Percentiles rank a stretch among this genome's conserved stretches.
These are phyloP conservation scores for Geotrichum carabidarum DNA, from an alignment of 1,139 yeast genomes.

Conservation along the genomic window DNA sequence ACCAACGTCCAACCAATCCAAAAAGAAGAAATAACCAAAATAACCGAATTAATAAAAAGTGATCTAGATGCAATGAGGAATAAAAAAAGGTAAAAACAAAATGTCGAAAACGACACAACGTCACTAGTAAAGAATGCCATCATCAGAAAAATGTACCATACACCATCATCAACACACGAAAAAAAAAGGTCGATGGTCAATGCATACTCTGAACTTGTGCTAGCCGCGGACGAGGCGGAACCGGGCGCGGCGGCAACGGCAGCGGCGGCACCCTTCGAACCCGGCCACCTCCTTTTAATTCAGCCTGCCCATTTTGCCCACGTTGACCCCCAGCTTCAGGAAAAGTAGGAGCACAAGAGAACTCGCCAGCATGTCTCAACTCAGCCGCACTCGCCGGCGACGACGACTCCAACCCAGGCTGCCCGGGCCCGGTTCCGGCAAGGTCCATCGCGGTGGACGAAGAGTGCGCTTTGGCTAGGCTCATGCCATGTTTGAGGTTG, in stretches of 20 bases:
- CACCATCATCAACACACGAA: too few species aligned
- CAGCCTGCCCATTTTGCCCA: too few species aligned
- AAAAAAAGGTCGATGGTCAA: too few species aligned
- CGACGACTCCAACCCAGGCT: too few species aligned
- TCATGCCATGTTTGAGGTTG: not conserved
- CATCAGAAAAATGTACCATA: too few species aligned
- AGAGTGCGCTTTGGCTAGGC: constrained; percentile 14
- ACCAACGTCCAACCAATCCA: not conserved
- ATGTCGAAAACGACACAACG: not conserved
- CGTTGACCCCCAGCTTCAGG: too few species aligned
- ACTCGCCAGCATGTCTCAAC: too few species aligned
- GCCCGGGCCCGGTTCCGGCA: too few species aligned
- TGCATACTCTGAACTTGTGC: not conserved
- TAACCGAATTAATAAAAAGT: not conserved
- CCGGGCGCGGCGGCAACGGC: not conserved
- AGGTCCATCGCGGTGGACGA: constrained; percentile 12
- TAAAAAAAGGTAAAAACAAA: not conserved
- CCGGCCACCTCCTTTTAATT: not conserved
- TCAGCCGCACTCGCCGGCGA: too few species aligned
- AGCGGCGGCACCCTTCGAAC: constrained; percentile 1
- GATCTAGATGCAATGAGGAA: not conserved
- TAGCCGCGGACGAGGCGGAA: constrained; percentile 13
- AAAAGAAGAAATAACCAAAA: constrained; percentile 9
- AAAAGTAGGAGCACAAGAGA: too few species aligned
- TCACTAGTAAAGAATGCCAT: too few species aligned